Evolutionary conservation across 495 filamentous ascomycete species (phyloP).

Genomic region (Sabuloglossum arenarium): DNA sequence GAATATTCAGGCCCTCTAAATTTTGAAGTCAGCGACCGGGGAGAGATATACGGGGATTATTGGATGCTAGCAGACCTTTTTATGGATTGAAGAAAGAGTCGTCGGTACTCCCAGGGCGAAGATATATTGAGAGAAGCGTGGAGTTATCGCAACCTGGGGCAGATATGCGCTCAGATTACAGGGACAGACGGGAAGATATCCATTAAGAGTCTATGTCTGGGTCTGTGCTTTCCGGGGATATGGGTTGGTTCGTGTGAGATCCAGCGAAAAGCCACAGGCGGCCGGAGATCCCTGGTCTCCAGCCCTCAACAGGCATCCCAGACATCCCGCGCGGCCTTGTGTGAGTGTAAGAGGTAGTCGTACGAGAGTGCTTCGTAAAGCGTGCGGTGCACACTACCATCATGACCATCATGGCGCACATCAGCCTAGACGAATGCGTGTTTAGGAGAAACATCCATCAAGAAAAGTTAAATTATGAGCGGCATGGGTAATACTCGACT

Average conservation of each 20-base stretch:
- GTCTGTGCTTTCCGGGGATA: neutral
- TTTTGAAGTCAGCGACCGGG: neutral
- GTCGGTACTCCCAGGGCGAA: neutral
- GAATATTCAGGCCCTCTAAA: neutral
- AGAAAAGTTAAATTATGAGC: neutral
- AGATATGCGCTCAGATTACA: slow-evolving; percentile 2
- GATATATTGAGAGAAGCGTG: neutral
- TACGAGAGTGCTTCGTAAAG: too few relatives aligned
- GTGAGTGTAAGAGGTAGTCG: neutral
- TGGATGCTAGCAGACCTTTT: neutral
- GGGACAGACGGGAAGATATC: neutral
- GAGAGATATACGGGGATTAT: neutral
- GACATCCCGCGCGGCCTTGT: neutral
- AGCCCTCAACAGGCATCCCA: neutral
- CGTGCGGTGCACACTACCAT: too few relatives aligned
- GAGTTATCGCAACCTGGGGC: slow-evolving; percentile 1
- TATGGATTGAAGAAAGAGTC: neutral
- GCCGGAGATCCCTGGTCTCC: neutral
- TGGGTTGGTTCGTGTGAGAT: slow-evolving; percentile 1
- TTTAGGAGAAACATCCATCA: neutral
- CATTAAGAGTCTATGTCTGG: neutral
- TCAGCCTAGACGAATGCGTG: neutral
- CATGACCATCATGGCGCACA: neutral
- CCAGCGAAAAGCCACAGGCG: slow-evolving; percentile 3
- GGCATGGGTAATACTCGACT: neutral